Percentiles rank a stretch among this genome's conserved stretches.
phyloP scores from a whole-genome alignment of 176 grass and related monocot species.

The Oryza longistaminata region DNA sequence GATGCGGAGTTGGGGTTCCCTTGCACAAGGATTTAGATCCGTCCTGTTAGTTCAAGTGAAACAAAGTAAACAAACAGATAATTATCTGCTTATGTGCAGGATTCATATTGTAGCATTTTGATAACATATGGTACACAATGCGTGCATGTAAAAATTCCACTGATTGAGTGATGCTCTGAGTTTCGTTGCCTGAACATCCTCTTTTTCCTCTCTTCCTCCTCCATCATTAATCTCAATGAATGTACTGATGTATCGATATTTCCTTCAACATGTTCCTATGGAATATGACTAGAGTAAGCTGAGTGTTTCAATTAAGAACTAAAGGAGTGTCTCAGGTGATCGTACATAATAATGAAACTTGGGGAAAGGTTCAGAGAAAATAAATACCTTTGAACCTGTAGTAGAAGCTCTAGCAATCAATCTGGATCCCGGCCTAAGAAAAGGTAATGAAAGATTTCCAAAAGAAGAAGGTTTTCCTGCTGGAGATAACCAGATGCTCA shows the following conservation, averaged over 20 bases:
- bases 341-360: neutral
- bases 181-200: slow-evolving; percentile 46
- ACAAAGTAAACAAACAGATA: slow-evolving; percentile 13
- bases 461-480: slow-evolving; percentile 84
- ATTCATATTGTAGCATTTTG: slow-evolving; percentile 11
- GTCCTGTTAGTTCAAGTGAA: slow-evolving; percentile 56
- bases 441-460: slow-evolving; percentile 87
- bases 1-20: slow-evolving; percentile 63
- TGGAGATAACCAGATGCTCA: slow-evolving; percentile 78
- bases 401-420: slow-evolving; percentile 67
- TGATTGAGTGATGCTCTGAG: slow-evolving; percentile 50
- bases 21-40: slow-evolving; percentile 90
- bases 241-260: slow-evolving; percentile 63
- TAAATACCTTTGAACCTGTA: slow-evolving; percentile 57
- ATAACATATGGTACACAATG: slow-evolving; percentile 54
- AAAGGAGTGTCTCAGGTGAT: slow-evolving; percentile 2
- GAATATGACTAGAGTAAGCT: slow-evolving; percentile 29
- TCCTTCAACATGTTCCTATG: slow-evolving; percentile 37
- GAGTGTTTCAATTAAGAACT: slow-evolving; percentile 13
- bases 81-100: slow-evolving; percentile 27
- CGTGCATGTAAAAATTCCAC: slow-evolving; percentile 63
- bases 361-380: slow-evolving; percentile 24
- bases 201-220: slow-evolving; percentile 60
- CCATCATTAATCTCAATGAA: slow-evolving; percentile 70
- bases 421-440: slow-evolving; percentile 81